Evolutionary conservation across 2,329 filamentous ascomycete genomes (phyloP), one percentile per base, ranked within the genome.

Genomic region (Mycosphaerella sp.): DNA sequence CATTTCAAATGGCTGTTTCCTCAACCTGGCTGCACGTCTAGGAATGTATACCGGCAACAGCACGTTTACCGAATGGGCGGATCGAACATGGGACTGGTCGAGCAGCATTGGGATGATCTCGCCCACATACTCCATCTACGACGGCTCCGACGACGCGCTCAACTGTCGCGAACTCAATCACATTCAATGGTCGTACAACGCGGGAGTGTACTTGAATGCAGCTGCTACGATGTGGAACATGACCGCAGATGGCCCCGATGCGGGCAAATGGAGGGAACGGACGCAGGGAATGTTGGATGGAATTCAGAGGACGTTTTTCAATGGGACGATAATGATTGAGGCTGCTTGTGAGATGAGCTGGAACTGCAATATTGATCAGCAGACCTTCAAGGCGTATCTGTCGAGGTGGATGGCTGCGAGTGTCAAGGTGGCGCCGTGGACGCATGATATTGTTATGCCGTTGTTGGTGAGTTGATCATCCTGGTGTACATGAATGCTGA

Each of bases 1-100:
- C 12, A 74, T 77, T 32, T 74, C 74, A 8, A 76, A 77, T 51
- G 75, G 71, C 21, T 71, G 74, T 17, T 73, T 76, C 59, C 73
- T 77, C 59, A 71, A 77, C 54, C 63, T 78, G 6, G 72, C 70
- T 4, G 70, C 75, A 6, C 59, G 67, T 17, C 54, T 69, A 9
- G 66, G 55, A 9, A 60, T 61, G 23, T 70, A 70, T 53, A 69
- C 67, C 2, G 66, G 62, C 38, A 68, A 70, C 48, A 14, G 57
- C 52, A 83, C 79, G 0, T 87, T 86, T 59, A 57, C 74, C 73
- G 78, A 87, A 63, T 87, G 84, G 84, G 79, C 78, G 0, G 69
- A 71, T 44, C 61, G 61, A 41, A 59, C 60, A 38, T 71, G 66
- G 66, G 64, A 70, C 46, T 70, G 69, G 69, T 62, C 63, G 21